These are phyloP conservation scores for Diutina scorzettiae DNA, from an alignment of 1,139 yeast genomes.

Conservation along the genomic window DNA sequence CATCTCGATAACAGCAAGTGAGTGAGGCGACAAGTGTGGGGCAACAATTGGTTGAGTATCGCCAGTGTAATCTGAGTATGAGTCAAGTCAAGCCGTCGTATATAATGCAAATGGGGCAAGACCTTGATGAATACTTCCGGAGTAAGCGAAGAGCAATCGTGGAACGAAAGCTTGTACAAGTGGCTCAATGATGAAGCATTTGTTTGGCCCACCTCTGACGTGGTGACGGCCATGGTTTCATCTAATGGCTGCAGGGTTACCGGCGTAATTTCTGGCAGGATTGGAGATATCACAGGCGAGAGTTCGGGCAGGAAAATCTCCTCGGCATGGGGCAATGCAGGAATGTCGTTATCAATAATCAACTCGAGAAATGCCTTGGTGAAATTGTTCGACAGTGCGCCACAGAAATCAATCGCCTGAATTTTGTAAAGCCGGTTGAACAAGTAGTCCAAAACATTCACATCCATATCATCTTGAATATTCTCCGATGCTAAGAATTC, in stretches of 20 bases:
- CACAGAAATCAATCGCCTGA: constrained; percentile 77
- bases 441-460: constrained; percentile 41
- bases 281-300: constrained; percentile 6
- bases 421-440: constrained; percentile 51
- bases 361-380: constrained; percentile 47
- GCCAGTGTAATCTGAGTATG: constrained; percentile 67
- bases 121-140: constrained; percentile 42
- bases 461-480: constrained; percentile 74
- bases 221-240: constrained; percentile 7
- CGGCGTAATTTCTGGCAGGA: not conserved
- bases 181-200: constrained; percentile 9
- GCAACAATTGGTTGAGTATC: constrained; percentile 34
- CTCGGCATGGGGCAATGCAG: constrained; percentile 8
- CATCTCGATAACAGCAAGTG: constrained; percentile 76
- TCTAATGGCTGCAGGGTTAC: not conserved
- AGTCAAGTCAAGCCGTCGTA: constrained; percentile 65
- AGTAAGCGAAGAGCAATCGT: constrained; percentile 77
- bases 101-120: constrained; percentile 43
- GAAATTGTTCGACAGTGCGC: constrained; percentile 61
- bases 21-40: constrained; percentile 47
- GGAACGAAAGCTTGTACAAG: constrained; percentile 56
- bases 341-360: constrained; percentile 11
- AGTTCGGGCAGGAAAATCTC: constrained; percentile 8
- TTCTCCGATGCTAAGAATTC: constrained; percentile 81
- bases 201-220: not conserved